These are phyloP conservation scores for Vanrija sp. DNA, from an alignment of 1,284 basidiomycete genomes.

Conservation along the genomic window DNA sequence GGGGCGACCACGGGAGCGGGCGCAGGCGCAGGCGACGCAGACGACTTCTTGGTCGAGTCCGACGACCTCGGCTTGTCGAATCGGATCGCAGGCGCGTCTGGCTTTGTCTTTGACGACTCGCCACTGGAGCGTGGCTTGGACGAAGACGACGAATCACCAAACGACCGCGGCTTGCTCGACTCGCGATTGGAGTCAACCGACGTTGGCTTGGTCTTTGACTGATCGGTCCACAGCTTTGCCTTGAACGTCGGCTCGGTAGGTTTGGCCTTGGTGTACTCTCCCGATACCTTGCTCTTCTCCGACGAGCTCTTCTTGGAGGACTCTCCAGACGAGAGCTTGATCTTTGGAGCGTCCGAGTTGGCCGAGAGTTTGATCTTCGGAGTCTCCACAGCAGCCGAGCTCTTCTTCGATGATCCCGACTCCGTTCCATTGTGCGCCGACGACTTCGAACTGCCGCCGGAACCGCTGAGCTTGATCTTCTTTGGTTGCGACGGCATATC, in stretches of 20 bases:
- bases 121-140: not conserved
- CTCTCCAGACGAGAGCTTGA: not conserved
- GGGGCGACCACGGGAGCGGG: slow-evolving; percentile 33
- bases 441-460: too few relatives aligned
- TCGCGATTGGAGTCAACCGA: not conserved
- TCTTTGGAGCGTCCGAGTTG: too few relatives aligned
- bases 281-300: too few relatives aligned
- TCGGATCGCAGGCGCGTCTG: not conserved
- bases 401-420: not conserved
- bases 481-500: slow-evolving; percentile 21
- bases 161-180: not conserved
- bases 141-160: not conserved
- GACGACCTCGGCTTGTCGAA: slow-evolving; percentile 2
- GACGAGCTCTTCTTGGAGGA: not conserved
- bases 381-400: not conserved
- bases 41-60: slow-evolving; percentile 1
- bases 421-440: too few relatives aligned
- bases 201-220: not conserved
- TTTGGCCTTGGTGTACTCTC: not conserved
- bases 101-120: slow-evolving; percentile 2
- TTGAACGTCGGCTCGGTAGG: not conserved
- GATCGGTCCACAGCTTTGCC: slow-evolving; percentile 3
- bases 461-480: slow-evolving; percentile 29
- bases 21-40: slow-evolving; percentile 21
- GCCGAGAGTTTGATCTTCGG: not conserved